Conservation (phyloP, 73 alveolate species). For the Diophrys appendiculata region DNA sequence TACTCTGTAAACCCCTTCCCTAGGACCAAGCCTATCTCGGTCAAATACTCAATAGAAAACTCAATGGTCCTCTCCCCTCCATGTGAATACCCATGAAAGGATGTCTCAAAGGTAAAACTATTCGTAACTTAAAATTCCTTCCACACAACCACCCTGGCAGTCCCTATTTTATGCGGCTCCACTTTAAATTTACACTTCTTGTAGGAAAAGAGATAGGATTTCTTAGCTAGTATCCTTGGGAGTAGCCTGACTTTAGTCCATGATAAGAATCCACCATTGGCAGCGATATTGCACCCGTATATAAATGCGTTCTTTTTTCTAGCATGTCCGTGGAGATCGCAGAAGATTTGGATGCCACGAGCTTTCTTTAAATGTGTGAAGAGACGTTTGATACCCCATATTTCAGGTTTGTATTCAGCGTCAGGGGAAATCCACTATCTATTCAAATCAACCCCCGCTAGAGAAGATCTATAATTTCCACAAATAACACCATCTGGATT, state of each 20-base stretch:
- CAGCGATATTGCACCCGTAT: slow-evolving; percentile 78
- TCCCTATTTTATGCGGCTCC: slow-evolving; percentile 40
- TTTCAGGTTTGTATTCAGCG: slow-evolving; percentile 76
- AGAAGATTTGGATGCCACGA: slow-evolving; percentile 19
- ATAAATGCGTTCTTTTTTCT: slow-evolving; percentile 59
- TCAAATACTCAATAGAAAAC: slow-evolving; percentile 8
- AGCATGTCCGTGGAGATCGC: slow-evolving; percentile 74
- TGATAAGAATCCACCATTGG: slow-evolving; percentile 37
- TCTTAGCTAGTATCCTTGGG: slow-evolving; percentile 51
- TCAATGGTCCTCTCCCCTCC: slow-evolving; percentile 28
- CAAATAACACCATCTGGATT: slow-evolving; percentile 90
- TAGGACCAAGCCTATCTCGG: slow-evolving; percentile 24
- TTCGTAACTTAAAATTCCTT: slow-evolving; percentile 52
- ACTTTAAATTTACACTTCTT: slow-evolving; percentile 53
- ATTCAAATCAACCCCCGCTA: slow-evolving; percentile 89
- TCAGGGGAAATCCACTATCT: slow-evolving; percentile 84
- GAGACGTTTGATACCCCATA: slow-evolving; percentile 59
- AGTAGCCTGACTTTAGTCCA: slow-evolving; percentile 44
- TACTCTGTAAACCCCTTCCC: slow-evolving; percentile 20
- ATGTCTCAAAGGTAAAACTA: slow-evolving; percentile 63
- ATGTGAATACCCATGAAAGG: slow-evolving; percentile 54
- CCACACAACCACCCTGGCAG: slow-evolving; percentile 70
- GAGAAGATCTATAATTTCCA: slow-evolving; percentile 81
- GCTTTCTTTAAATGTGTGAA: no score
- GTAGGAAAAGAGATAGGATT: slow-evolving; percentile 60